A percentile compares a stretch with the other conserved stretches of the same genome.
Conservation (phyloP, 2,329 filamentous ascomycete genomes). For the Rutstroemia sydowiana region DNA sequence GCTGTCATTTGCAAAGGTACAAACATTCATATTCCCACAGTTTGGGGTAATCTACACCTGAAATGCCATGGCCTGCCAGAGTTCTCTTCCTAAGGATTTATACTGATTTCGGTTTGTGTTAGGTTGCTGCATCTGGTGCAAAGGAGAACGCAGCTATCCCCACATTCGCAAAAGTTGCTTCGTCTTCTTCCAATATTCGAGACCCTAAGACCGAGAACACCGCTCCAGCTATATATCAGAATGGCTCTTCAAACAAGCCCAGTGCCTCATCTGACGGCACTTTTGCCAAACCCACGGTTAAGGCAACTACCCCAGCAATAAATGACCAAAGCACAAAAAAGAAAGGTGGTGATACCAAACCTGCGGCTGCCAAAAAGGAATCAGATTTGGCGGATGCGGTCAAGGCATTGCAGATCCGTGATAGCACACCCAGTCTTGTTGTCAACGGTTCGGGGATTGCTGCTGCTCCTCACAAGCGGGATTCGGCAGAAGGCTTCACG, state of each 20-base stretch:
- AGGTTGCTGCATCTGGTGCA: conserved; percentile 44
- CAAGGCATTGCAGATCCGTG: conserved; percentile 27
- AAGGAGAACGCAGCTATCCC: conserved; percentile 33
- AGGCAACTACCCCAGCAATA: conserved; percentile 21
- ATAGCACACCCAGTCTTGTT: conserved; percentile 28
- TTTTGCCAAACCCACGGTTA: conserved; percentile 1
- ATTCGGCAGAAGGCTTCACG: conserved; percentile 22
- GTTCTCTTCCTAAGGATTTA: background rate
- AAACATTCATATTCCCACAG: conserved; percentile 17
- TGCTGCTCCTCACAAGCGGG: conserved; percentile 18
- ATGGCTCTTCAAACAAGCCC: conserved; percentile 8
- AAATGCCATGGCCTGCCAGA: conserved; percentile 8
- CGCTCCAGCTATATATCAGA: conserved; percentile 8
- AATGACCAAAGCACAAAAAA: background rate
- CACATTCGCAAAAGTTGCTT: conserved; percentile 26
- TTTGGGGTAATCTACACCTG: background rate
- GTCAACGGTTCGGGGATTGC: conserved; percentile 30
- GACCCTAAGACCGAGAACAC: conserved; percentile 24
- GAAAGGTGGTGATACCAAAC: conserved; percentile 1
- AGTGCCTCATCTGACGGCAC: conserved; percentile 8
- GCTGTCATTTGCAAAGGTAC: conserved; percentile 72
- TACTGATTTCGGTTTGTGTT: conserved; percentile 13
- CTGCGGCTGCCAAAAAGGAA: conserved; percentile 15
- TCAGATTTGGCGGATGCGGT: conserved; percentile 27
- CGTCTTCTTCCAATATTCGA: conserved; percentile 26